Percentiles rank a stretch among this genome's conserved stretches.
These are phyloP conservation scores for Lepraria neglecta DNA, from an alignment of 495 filamentous ascomycete species.

Conservation along the genomic window DNA sequence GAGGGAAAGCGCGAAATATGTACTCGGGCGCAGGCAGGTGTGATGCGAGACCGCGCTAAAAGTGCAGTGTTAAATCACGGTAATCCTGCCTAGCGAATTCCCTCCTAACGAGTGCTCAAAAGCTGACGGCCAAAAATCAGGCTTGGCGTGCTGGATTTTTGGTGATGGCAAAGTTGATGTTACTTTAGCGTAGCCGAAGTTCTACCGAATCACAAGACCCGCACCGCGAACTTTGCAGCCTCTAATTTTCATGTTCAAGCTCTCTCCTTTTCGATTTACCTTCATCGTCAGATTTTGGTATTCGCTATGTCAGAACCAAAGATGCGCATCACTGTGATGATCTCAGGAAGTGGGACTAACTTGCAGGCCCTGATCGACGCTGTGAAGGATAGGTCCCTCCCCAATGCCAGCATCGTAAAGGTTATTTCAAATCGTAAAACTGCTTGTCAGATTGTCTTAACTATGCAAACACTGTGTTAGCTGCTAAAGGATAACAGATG, in stretches of 20 bases:
- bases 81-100: conserved; percentile 23
- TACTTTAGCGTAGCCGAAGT: conserved; percentile 3
- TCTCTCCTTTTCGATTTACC: too few relatives aligned
- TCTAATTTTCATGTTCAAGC: too few relatives aligned
- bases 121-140: conserved; percentile 19
- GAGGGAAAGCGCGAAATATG: conserved; percentile 32
- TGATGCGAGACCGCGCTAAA: conserved; percentile 30
- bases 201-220: not conserved
- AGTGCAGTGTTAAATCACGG: conserved; percentile 26
- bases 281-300: too few relatives aligned
- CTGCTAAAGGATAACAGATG: conserved; percentile 29
- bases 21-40: conserved; percentile 25
- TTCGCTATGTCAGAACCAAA: not conserved
- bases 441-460: conserved; percentile 43
- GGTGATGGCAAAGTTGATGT: conserved; percentile 10
- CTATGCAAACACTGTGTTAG: too few relatives aligned
- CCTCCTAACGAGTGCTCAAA: conserved; percentile 21
- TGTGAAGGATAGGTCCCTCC: conserved; percentile 45
- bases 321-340: conserved; percentile 55
- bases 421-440: conserved; percentile 78
- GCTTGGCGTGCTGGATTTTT: conserved; percentile 21
- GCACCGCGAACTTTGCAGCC: too few relatives aligned
- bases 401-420: conserved; percentile 58
- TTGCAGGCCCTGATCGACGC: conserved; percentile 87
- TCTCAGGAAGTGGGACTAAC: conserved; percentile 79